phyloP scores from a whole-genome alignment of 179 eudicot genomes.

The Patellifolia procumbens region DNA sequence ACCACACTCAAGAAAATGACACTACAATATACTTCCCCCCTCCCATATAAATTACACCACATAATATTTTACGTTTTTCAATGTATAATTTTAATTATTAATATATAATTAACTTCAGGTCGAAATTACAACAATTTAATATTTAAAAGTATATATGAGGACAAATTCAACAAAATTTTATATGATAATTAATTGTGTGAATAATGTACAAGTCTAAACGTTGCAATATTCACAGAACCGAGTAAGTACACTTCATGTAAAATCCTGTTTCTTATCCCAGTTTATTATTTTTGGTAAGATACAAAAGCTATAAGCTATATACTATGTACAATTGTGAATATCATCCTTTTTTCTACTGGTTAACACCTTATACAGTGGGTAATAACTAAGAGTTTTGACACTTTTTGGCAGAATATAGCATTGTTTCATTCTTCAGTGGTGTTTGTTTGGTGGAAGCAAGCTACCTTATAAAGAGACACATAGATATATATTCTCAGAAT shows the following conservation, averaged over 20 bases:
- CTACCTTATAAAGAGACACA: constrained; percentile 33
- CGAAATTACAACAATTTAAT: too few relatives aligned
- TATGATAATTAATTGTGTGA: too few relatives aligned
- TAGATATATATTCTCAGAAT: not conserved
- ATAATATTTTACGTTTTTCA: too few relatives aligned
- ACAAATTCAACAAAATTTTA: too few relatives aligned
- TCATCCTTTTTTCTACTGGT: constrained; percentile 18
- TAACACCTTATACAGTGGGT: constrained; percentile 3
- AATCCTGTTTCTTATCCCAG: not conserved
- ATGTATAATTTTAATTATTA: too few relatives aligned
- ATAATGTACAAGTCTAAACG: too few relatives aligned
- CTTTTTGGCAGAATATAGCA: constrained; percentile 12
- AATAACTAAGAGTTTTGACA: constrained; percentile 20
- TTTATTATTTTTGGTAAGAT: not conserved
- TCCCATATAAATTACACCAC: too few relatives aligned
- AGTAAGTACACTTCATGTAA: constrained; percentile 6
- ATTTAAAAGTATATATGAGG: too few relatives aligned
- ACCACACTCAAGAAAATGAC: constrained; percentile 20
- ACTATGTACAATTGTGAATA: not conserved
- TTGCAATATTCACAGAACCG: too few relatives aligned
- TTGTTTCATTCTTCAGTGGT: constrained; percentile 8
- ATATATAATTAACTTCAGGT: too few relatives aligned
- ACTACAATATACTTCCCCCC: too few relatives aligned
- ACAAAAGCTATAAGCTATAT: not conserved
- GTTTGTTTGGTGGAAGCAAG: constrained; percentile 40